Evolutionary conservation across 2,329 filamentous ascomycete genomes (phyloP).

Genomic region (Trichoderma sp.): DNA sequence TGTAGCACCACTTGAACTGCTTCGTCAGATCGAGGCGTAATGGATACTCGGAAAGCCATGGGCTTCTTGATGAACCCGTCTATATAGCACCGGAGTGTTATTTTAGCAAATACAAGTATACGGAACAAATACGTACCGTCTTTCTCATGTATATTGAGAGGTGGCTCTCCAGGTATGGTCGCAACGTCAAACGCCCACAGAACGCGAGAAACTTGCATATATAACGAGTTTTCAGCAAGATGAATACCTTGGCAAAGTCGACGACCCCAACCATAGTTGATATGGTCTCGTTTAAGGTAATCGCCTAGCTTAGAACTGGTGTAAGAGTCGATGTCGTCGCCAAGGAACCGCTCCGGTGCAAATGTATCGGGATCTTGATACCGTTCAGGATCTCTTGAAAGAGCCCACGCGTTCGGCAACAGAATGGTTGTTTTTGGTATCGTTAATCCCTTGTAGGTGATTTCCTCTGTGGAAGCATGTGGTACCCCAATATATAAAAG

Average conservation of each 20-base stretch:
- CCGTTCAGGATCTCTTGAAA: neutral
- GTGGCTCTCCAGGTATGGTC: slow-evolving; percentile 21
- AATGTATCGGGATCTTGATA: slow-evolving; percentile 10
- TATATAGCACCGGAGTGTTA: neutral
- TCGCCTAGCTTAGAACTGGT: slow-evolving; percentile 36
- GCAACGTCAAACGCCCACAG: slow-evolving; percentile 50
- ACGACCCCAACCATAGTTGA: slow-evolving; percentile 57
- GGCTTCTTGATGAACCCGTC: neutral
- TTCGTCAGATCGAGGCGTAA: slow-evolving; percentile 1
- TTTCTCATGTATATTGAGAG: neutral
- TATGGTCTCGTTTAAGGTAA: slow-evolving; percentile 50
- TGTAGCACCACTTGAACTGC: neutral
- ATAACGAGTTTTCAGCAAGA: slow-evolving; percentile 51
- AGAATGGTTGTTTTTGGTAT: neutral
- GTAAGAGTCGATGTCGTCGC: slow-evolving; percentile 31
- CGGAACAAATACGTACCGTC: neutral
- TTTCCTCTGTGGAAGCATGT: neutral
- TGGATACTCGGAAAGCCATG: neutral
- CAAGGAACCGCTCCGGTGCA: slow-evolving; percentile 26
- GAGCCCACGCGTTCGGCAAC: neutral
- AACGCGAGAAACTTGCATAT: slow-evolving; percentile 49
- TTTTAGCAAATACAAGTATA: too few species aligned
- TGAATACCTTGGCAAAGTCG: slow-evolving; percentile 61
- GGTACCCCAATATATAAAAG: neutral
- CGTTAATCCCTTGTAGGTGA: neutral